Base-by-base conservation (phyloP, 257 asterid genomes). In the Avicennia marina region DNA sequence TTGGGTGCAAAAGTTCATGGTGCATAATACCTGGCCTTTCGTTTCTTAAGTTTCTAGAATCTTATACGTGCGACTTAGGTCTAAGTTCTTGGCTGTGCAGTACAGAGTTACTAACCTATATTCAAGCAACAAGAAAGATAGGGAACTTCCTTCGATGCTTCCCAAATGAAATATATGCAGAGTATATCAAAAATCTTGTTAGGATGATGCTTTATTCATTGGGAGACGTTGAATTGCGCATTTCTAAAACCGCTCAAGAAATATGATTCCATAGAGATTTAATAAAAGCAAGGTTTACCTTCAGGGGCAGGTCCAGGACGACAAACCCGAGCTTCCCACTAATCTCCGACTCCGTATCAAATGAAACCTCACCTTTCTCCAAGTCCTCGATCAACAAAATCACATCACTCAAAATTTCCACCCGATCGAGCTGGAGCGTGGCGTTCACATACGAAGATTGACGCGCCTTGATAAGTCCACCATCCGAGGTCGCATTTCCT, bases 361-460 rank as follows among this genome's bases (percentile, higher is more conserved):
- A 78, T 26, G 78, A 34, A 19, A 93, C 76, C 41, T 49, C 74
- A 1, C 99, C 99, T 46, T 41, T 77, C 0, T 84, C 80, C 65
- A 89, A 68, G 42, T 93, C 99, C 74, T 76, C 93, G 38, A 89
- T 53, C 78, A 93, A 65, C 39, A 68, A 63, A 58, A 84, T 6
- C 43, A 81, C 83, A 44, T 89, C 94, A 27, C 77, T 72, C 63
- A 89, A 42, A 12, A 93, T 56, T 72, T 85, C 80, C 24, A 79
- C 85, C 10, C 77, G 80, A 4, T 77, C 81, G 47, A 93, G 86
- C 73, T 57, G 73, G 61, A 93, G 76, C 70, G 94, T 84, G 52
- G 97, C 97, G 65, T 89, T 76, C 27, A 82, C 68, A 45, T 84
- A 93, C 29, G 96, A 78, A 6, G 82, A 60, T 2, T 68, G 77